These are phyloP conservation scores for Penicillium sp. DNA, from an alignment of 2,329 filamentous ascomycete species.

Conservation along the genomic window DNA sequence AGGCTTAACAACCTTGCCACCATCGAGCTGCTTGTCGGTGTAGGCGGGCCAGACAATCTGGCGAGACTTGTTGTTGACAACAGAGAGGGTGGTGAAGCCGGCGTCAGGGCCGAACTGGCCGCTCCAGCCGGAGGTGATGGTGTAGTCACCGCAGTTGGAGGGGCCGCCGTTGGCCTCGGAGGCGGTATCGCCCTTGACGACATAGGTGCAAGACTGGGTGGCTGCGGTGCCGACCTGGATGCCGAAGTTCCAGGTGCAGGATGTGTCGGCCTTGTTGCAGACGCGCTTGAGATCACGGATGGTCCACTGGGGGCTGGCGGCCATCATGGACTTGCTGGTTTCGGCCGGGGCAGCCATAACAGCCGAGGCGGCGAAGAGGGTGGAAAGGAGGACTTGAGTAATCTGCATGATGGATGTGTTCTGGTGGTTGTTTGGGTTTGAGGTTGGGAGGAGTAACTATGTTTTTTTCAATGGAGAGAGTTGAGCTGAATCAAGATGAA, in stretches of 20 bases:
- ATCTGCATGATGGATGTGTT: conserved; percentile 49
- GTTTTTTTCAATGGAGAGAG: neutral
- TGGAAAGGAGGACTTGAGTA: conserved; percentile 43
- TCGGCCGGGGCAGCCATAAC: conserved; percentile 41
- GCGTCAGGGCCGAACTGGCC: conserved; percentile 58
- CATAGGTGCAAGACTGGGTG: conserved; percentile 45
- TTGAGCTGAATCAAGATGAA: neutral
- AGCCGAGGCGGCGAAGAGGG: conserved; percentile 42
- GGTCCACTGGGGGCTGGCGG: conserved; percentile 47
- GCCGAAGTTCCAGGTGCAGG: conserved; percentile 52
- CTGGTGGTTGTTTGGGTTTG: neutral
- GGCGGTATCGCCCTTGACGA: conserved; percentile 40
- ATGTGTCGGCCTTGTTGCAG: conserved; percentile 45
- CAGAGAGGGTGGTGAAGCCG: conserved; percentile 60
- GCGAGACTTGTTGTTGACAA: conserved; percentile 50
- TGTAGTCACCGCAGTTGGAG: conserved; percentile 54
- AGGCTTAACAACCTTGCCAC: conserved; percentile 52
- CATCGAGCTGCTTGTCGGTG: conserved; percentile 55
- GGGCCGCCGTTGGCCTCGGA: conserved; percentile 47
- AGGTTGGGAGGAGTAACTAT: neutral
- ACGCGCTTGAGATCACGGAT: conserved; percentile 46
- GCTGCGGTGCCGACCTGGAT: conserved; percentile 41
- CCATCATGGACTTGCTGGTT: conserved; percentile 46
- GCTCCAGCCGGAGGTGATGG: conserved; percentile 60
- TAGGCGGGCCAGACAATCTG: conserved; percentile 59